Evolutionary conservation across 2,329 filamentous ascomycete species (phyloP), one percentile per base, ranked within the genome.

Genomic region (Aspergillus fischeri): DNA sequence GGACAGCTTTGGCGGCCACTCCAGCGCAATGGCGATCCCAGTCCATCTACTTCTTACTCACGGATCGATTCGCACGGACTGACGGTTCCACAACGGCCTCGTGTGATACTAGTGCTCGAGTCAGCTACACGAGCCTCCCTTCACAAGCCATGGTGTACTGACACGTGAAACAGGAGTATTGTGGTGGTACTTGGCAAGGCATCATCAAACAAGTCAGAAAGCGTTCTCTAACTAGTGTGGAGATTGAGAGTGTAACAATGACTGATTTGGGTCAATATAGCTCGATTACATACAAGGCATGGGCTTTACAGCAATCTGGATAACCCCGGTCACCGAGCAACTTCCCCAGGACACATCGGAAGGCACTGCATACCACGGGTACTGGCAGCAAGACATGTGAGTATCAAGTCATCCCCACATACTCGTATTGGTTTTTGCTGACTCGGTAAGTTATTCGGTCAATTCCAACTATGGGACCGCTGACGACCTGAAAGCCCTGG

Each of bases 381-480:
- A 80, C 65, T 81, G 77, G 76, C 78, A 79, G 32, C 76, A 81
- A 61, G 72, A 81, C 54, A 71, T 81, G 72, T 73, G 56, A 52
- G 65, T 11, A 32, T n/a, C 20, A 4, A 20, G 7, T 9, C 5
- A 3, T 7, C 9, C n/a, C 3, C 41, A n/a, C 20, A 24, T 3
- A 29, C 14, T 20, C 10, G 28, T 28, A 49, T 49, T 3, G 17
- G 4, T 2, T 21, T 2, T 14, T 38, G 51, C 32, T 45, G 17
- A 51, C 52, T 24, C 9, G 11, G 8, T 21, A 32, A 73, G 71
- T 32, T 80, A 81, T 62, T 63, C 72, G 14, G 69, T 89, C 55
- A 87, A 89, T 64, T 60, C 77, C 2, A 77, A 84, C 57, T 85
- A 83, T 59, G 86, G 87, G 29, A 83, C 82, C 0, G 77, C 77